Base-by-base conservation (phyloP, 1,284 basidiomycete genomes). In the Salmacisia buchloeana region DNA sequence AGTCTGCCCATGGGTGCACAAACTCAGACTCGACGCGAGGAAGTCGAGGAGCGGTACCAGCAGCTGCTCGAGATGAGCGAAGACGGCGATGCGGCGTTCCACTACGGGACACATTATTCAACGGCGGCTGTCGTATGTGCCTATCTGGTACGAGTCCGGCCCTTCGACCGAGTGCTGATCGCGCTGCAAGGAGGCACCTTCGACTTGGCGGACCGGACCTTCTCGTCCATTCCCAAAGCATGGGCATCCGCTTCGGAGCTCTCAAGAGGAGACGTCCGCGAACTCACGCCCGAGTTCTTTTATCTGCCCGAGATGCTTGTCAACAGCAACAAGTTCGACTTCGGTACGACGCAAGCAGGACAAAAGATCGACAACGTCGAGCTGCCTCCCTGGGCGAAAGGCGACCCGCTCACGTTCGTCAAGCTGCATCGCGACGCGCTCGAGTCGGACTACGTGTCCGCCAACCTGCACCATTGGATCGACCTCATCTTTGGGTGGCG, bases 91-190 rank as follows among this genome's bases (percentile, higher is more conserved):
- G 66, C 66, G 7, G 36, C 58, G 27, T 66, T 69, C 66, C 74
- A 75, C 64, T 77, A 74, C 57, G 80, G 91, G 56, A 97, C 94
- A 1, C 94, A 97, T 78, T 97, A 94, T 78, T 92, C 90, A 72
- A 94, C 92, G 4, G 94, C 92, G 0, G 94, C 96, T 88, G 96
- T 93, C 64, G 91, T 94, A 35, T 94, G 92, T 81, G 92, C 94
- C 70, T 97, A 90, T 82, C 82, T 97, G 74, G 94, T 97, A 66
- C 86, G 94, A 12, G 82, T 94, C 71, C 87, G 89, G 10, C 94
- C 94, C 0, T 78, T 72, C 58, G 69, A 75, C 46, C 64, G 70
- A 5, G 39, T 75, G 27, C 62, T 77, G 36, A 67, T 72, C 39
- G 73, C 70, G 6, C 59, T 78, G 54, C 75, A 78, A 58, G 76